Evolutionary conservation across 768 basidiomycete genomes (phyloP), one percentile per base, ranked within the genome.

Genomic region (Mrakia frigida): DNA sequence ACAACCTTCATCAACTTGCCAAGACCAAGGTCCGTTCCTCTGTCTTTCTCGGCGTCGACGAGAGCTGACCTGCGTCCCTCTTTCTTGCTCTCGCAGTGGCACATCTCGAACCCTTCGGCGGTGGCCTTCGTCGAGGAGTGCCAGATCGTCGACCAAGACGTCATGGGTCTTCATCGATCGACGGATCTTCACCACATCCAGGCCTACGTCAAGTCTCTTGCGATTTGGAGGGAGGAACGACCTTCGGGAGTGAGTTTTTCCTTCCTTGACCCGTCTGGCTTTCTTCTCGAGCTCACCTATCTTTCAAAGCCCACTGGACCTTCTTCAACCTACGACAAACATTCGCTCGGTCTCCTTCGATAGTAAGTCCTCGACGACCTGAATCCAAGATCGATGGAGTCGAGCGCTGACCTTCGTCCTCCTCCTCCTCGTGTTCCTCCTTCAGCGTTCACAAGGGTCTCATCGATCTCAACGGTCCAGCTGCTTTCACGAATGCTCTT

Each of bases 291-390:
- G 16, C 43, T 70, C 18, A 50, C 35, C 16, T 2, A 56, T 14
- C 21, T 65, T 3, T 35, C 3, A 6, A 25, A 74, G 59, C 59
- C 73, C 2, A n/a, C 65, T 16, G 92, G 92, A 76, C 90, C 88
- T 78, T 91, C 93, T 81, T 96, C 94, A 13, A 88, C 89, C 87
- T 94, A 94, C 82, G 94, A 96, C 84, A 93, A 92, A 85, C 88
- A 92, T 78, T 92, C 92, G 3, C 84, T 92, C 74, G 92, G 92
- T n/a, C 85, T 83, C 56, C 37, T 78, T 28, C 60, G 63, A 33
- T 72, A 70, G 61, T 77, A 37, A 7, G 60, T 68, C 23, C 37
- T 25, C 9, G 14, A 6, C 18, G 21, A n/a, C 14, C 21, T 33
- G 33, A 35, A 7, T 16, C 39, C 56, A 43, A 73, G 50, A n/a